Conservation (phyloP, 2,329 filamentous ascomycete genomes). For the Diplodia mutila region DNA sequence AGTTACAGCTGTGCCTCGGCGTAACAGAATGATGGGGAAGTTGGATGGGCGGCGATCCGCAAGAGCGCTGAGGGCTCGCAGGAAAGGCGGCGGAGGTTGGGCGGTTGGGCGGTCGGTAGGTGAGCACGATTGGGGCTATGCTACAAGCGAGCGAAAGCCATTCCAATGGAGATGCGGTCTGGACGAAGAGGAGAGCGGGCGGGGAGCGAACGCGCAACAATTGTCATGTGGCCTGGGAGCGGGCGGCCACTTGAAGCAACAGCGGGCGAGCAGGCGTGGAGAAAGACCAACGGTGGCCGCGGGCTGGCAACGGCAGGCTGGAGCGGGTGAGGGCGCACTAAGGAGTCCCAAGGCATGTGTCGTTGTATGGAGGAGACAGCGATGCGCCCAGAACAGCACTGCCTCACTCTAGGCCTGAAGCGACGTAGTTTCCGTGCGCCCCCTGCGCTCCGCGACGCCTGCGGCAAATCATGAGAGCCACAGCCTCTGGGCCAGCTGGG, state of each 20-base stretch:
- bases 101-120: slow-evolving; percentile 9
- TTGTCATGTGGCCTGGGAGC: slow-evolving; percentile 9
- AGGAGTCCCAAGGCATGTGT: slow-evolving; percentile 22
- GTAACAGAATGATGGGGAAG: slow-evolving; percentile 6
- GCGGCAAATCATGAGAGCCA: slow-evolving; percentile 24
- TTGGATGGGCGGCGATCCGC: not conserved
- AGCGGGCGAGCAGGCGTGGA: not conserved
- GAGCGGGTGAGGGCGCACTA: slow-evolving; percentile 16
- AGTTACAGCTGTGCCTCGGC: slow-evolving; percentile 1
- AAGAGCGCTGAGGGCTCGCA: slow-evolving; percentile 1
- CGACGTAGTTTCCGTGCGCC: slow-evolving; percentile 19
- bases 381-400: slow-evolving; percentile 24
- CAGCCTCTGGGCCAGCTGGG: slow-evolving; percentile 8
- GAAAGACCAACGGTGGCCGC: not conserved
- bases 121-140: slow-evolving; percentile 23
- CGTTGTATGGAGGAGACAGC: slow-evolving; percentile 22
- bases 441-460: slow-evolving; percentile 17
- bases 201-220: not conserved
- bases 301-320: slow-evolving; percentile 5
- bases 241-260: slow-evolving; percentile 11
- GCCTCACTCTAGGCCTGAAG: slow-evolving; percentile 17
- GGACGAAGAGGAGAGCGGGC: not conserved
- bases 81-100: slow-evolving; percentile 3
- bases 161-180: slow-evolving; percentile 23
- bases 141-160: slow-evolving; percentile 16